These are phyloP conservation scores for Hamigera avellanea DNA, from an alignment of 495 filamentous ascomycete species.

Conservation along the genomic window DNA sequence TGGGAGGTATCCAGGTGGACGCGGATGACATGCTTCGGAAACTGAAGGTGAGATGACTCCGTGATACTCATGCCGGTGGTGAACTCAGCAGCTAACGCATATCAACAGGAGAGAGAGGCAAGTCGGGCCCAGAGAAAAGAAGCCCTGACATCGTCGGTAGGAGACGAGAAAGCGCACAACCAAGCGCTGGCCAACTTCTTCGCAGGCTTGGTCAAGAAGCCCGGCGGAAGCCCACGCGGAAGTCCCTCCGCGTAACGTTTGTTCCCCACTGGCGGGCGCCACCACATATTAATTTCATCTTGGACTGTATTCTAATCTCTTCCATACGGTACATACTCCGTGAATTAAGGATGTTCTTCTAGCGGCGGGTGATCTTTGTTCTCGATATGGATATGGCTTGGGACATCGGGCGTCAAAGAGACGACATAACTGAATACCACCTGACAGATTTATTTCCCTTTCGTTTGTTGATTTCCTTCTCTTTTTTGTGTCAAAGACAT, in stretches of 20 bases:
- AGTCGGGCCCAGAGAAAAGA: conserved; percentile 38
- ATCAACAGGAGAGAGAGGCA: conserved; percentile 41
- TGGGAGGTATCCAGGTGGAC: conserved; percentile 94
- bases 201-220: conserved; percentile 50
- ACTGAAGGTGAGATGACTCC: conserved; percentile 51
- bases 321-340: conserved; percentile 6
- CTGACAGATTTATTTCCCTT: neutral
- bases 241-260: conserved; percentile 24
- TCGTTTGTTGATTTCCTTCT: conserved; percentile 2
- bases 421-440: neutral
- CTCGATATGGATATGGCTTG: conserved; percentile 8
- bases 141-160: conserved; percentile 15
- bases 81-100: conserved; percentile 4
- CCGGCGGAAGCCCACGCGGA: conserved; percentile 29
- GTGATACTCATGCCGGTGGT: neutral
- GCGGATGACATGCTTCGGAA: conserved; percentile 89
- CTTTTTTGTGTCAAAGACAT: conserved; percentile 1
- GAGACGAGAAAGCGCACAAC: conserved; percentile 51
- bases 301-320: conserved; percentile 20
- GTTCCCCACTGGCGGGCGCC: conserved; percentile 1
- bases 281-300: conserved; percentile 5
- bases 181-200: conserved; percentile 61
- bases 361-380: conserved; percentile 3
- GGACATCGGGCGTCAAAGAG: conserved; percentile 4
- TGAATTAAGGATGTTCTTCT: conserved; percentile 2